These are phyloP conservation scores for Nemania sp. DNA, from an alignment of 2,329 filamentous ascomycete species.

Conservation along the genomic window DNA sequence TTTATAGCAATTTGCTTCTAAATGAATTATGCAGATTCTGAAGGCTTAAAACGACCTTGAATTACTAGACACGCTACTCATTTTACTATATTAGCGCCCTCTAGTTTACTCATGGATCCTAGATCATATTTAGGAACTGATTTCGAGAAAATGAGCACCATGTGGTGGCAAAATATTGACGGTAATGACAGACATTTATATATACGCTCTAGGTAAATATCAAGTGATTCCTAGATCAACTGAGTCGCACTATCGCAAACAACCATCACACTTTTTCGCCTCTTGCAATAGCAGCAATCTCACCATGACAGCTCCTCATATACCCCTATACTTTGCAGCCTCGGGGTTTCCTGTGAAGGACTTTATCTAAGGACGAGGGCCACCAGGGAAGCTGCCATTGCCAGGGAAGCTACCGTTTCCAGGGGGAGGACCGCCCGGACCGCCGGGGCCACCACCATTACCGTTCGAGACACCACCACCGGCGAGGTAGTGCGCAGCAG, in stretches of 20 bases:
- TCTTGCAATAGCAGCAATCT: not conserved
- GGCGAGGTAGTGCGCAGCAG: constrained; percentile 48
- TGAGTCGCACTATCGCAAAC: not conserved
- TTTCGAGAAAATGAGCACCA: not conserved
- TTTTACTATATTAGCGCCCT: no score
- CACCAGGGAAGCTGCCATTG: constrained; percentile 13
- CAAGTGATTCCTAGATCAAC: constrained; percentile 2
- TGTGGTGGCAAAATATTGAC: not conserved
- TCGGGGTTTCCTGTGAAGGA: not conserved
- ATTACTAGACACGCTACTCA: no score
- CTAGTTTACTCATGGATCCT: not conserved
- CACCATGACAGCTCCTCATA: not conserved
- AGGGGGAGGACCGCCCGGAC: constrained; percentile 12
- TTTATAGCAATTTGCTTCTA: no score
- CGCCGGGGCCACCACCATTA: constrained; percentile 35
- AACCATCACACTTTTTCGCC: not conserved
- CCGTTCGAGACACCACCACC: constrained; percentile 44
- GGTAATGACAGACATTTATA: constrained; percentile 28
- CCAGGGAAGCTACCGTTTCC: constrained; percentile 1
- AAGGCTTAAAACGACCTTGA: no score
- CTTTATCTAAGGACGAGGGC: constrained; percentile 21
- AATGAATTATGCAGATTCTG: no score
- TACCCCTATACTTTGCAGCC: not conserved
- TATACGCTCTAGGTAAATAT: constrained; percentile 8
- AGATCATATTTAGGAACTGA: not conserved